Evolutionary conservation across 306 rosid species (phyloP).

Genomic region (Pachyrhizus erosus): DNA sequence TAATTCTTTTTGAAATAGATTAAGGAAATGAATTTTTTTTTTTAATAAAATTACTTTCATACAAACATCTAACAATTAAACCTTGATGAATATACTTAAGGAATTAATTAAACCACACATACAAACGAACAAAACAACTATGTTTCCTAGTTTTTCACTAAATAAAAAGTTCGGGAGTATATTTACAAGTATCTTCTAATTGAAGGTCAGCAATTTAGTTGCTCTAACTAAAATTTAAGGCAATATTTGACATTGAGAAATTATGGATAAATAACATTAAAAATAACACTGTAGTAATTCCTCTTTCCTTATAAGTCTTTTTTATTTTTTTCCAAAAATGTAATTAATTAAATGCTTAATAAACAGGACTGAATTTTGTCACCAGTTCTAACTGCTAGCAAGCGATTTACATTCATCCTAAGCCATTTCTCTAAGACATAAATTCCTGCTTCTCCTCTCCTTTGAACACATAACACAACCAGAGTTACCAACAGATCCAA

Average conservation of each 20-base stretch:
- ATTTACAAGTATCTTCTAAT: background rate
- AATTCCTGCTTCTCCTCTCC: background rate
- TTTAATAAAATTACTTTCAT: background rate
- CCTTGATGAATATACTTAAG: background rate
- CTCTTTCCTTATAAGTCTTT: background rate
- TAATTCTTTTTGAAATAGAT: background rate
- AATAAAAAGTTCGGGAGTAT: background rate
- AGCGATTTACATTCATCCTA: background rate
- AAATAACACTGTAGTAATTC: background rate
- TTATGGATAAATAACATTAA: background rate
- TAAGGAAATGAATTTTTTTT: background rate
- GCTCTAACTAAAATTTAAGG: background rate
- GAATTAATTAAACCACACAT: background rate
- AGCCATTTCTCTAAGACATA: conserved; percentile 1
- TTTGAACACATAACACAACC: background rate
- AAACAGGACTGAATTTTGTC: background rate
- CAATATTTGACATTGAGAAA: background rate
- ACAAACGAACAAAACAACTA: background rate
- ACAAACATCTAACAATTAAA: background rate
- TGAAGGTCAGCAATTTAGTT: background rate
- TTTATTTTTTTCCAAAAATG: background rate
- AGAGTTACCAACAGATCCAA: background rate
- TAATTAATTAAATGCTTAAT: conserved; percentile 1
- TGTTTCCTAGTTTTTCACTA: background rate
- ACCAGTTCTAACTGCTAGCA: background rate